Base-by-base conservation (phyloP, 1,139 yeast species). In the Debaryomyces subglobosus region DNA sequence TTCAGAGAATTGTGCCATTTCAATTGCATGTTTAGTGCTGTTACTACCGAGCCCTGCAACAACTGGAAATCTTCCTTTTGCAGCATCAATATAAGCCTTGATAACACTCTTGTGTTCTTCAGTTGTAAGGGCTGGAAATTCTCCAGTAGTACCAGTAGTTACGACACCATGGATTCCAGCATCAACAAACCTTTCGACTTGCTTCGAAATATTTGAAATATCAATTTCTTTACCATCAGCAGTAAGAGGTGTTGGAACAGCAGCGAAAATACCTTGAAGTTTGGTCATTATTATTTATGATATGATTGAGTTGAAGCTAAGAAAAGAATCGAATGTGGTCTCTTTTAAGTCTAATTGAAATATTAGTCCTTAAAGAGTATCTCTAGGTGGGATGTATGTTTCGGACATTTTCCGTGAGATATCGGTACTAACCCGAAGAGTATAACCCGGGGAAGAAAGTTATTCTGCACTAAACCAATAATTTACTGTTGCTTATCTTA, bases 71-170 rank as follows among this genome's bases (percentile, higher is more conserved):
- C 55, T 53, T 23, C 58, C 58, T 3, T 48, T 47, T 3, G 48
- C 56, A 45, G 56, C 58, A 37, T 54, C 59, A 25, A 55, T 50
- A 21, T 55, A 55, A 30, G 57, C 49, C 36, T 54, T 54, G 46
- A 55, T 54, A 29, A 50, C 55, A 23, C 40, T 38, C 35, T 54
- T 55, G 39, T 54, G 54, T 43, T 55, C 59, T 39, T 55, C 59
- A 15, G 45, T 43, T 3, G 53, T 50, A 15, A 55, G 50, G 10
- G 59, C 49, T 25, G 59, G 55, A 33, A 55, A 54, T 43, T 55
- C 58, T n/a, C 59, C 59, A 40, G 59, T 54, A 27, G 59, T 55
- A 25, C 59, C 59, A 37, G 59, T 55, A 24, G 58, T 54, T 7
- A 55, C 59, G 23, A 55, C 37, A 35, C 59, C 59, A 35, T 55